phyloP scores from a whole-genome alignment of 2,329 filamentous ascomycete species.

The Aspergillus brunneoviolaceus region DNA sequence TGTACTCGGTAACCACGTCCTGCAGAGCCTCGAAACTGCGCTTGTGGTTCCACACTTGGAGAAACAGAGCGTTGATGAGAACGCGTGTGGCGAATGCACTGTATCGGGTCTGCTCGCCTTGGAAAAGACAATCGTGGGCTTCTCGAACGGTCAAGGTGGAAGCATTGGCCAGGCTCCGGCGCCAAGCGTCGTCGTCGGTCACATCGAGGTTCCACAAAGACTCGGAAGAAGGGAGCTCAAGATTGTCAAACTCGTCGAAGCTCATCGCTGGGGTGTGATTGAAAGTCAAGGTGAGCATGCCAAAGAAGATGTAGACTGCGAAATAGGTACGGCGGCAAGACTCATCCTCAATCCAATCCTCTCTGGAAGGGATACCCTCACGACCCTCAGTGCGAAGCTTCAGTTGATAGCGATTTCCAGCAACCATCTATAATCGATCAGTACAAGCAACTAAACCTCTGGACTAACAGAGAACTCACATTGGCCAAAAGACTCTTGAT shows the following conservation, averaged over 20 bases:
- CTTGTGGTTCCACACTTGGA: constrained; percentile 99
- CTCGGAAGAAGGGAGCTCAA: constrained; percentile 90
- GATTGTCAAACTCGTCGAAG: constrained; percentile 95
- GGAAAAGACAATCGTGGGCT: constrained; percentile 92
- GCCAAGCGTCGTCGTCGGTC: constrained; percentile 78
- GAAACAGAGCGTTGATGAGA: constrained; percentile 97
- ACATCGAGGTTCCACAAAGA: constrained; percentile 87
- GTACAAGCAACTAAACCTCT: not conserved
- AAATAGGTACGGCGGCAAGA: constrained; percentile 96
- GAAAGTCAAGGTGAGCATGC: constrained; percentile 89
- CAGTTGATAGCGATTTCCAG: constrained; percentile 92
- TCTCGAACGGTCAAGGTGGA: constrained; percentile 84
- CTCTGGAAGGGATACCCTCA: constrained; percentile 72
- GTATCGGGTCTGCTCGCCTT: constrained; percentile 85
- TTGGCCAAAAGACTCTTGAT: constrained; percentile 98
- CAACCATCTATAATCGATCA: constrained; percentile 68
- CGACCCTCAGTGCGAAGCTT: constrained; percentile 90
- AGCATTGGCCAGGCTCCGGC: constrained; percentile 70
- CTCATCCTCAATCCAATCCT: constrained; percentile 96
- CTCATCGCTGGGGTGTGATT: constrained; percentile 97
- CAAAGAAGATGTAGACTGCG: constrained; percentile 98
- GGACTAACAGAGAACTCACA: constrained; percentile 16
- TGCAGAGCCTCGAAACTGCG: constrained; percentile 95
- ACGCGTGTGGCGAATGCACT: constrained; percentile 96
- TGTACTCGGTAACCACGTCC: constrained; percentile 97